Evolutionary conservation across 1,284 basidiomycete species (phyloP).

Genomic region (Rhodotorula glutinis): DNA sequence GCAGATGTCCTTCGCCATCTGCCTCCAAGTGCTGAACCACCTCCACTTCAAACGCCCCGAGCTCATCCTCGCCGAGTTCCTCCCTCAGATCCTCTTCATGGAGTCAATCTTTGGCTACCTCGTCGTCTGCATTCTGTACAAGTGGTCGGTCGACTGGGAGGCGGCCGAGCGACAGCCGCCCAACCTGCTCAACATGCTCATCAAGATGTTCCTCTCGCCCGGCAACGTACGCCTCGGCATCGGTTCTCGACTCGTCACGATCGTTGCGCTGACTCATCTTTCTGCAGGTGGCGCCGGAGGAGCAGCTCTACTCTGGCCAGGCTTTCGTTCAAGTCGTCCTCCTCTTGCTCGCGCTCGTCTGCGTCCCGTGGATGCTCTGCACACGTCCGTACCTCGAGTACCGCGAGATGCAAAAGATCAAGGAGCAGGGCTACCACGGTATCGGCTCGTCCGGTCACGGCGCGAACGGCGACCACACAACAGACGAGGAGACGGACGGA

Average conservation of each 20-base stretch:
- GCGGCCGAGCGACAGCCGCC: constrained; percentile 68
- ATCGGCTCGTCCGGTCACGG: constrained; percentile 57
- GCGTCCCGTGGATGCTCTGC: constrained; percentile 93
- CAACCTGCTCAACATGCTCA: constrained; percentile 90
- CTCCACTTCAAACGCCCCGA: constrained; percentile 80
- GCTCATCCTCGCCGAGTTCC: constrained; percentile 89
- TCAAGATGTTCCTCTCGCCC: constrained; percentile 87
- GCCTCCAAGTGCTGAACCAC: constrained; percentile 92
- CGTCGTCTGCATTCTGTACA: constrained; percentile 91
- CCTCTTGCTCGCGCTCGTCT: constrained; percentile 74
- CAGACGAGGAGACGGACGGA: constrained; percentile 57
- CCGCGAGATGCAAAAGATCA: constrained; percentile 83
- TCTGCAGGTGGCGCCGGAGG: constrained; percentile 59
- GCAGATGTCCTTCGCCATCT: constrained; percentile 97
- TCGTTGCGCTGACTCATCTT: constrained; percentile 41
- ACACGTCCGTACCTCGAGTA: constrained; percentile 90
- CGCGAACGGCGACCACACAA: constrained; percentile 50
- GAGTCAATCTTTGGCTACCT: constrained; percentile 98
- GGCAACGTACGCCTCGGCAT: constrained; percentile 54
- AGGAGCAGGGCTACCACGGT: constrained; percentile 74
- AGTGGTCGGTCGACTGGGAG: constrained; percentile 92
- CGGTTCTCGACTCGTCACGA: too few relatives aligned
- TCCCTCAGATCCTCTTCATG: constrained; percentile 96
- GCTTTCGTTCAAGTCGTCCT: constrained; percentile 77
- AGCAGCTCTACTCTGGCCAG: constrained; percentile 83